Evolutionary conservation across 2,329 filamentous ascomycete genomes (phyloP).

Genomic region (Aspergillus aculeatinus): DNA sequence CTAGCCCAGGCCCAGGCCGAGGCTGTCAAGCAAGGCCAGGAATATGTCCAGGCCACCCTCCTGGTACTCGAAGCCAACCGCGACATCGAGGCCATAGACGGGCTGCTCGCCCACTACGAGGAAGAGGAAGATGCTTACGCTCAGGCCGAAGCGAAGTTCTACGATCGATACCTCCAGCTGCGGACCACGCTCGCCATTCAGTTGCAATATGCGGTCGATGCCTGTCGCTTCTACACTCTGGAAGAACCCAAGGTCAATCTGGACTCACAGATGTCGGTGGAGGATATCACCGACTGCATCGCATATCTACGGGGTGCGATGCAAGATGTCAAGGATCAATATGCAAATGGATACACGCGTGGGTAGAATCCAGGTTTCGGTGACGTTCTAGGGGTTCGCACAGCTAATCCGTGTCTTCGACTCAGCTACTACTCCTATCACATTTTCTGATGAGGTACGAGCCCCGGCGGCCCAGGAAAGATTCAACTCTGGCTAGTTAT

Average conservation of each 20-base stretch:
- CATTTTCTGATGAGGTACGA: neutral
- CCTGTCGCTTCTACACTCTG: neutral
- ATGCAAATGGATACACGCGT: neutral
- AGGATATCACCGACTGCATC: too few species aligned
- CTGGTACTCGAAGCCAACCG: neutral
- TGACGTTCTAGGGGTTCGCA: too few species aligned
- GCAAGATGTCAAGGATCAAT: neutral
- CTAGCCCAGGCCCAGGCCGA: constrained; percentile 8
- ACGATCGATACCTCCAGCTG: neutral
- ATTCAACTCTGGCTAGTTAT: too few species aligned
- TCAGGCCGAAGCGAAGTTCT: neutral
- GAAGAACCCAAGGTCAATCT: neutral
- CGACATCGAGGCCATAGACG: neutral
- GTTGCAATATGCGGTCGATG: neutral
- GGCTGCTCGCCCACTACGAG: neutral
- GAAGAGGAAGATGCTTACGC: neutral
- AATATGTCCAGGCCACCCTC: neutral
- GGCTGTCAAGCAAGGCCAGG: constrained; percentile 3
- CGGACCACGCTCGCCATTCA: neutral
- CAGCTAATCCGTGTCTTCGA: too few species aligned
- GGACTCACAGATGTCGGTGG: neutral
- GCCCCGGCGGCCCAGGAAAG: too few species aligned
- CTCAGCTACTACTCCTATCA: too few species aligned
- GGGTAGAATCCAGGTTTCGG: neutral
- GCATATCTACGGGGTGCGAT: neutral